Conservation (phyloP, 2,329 filamentous ascomycete genomes). For the Phialophora verrucosa region DNA sequence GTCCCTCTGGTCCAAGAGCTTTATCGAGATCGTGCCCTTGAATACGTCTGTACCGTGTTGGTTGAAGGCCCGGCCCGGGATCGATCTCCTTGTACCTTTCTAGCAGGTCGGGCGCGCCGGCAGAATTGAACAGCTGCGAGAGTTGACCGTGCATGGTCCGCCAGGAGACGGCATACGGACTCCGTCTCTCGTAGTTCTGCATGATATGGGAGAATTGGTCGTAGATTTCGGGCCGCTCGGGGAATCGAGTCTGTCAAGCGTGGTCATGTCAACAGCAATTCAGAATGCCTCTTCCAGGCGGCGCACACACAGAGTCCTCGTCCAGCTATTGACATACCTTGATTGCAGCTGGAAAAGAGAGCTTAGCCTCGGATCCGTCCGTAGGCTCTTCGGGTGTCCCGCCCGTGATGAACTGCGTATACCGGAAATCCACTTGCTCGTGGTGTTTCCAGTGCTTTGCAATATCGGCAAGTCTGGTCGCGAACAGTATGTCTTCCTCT, state of each 20-base stretch:
- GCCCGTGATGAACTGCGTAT: slow-evolving; percentile 58
- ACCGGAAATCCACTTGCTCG: slow-evolving; percentile 48
- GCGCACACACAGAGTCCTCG: background rate
- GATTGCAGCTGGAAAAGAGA: background rate
- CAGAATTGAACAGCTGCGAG: background rate
- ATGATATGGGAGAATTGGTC: background rate
- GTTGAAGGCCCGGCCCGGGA: slow-evolving; percentile 35
- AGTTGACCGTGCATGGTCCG: background rate
- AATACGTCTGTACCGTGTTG: slow-evolving; percentile 45
- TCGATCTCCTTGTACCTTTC: background rate
- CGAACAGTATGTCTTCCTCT: slow-evolving; percentile 55
- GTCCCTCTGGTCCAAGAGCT: slow-evolving; percentile 42
- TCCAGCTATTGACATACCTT: background rate
- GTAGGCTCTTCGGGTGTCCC: background rate
- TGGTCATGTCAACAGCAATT: background rate
- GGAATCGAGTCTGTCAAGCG: background rate
- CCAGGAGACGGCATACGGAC: background rate
- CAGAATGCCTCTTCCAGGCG: background rate
- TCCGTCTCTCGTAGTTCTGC: background rate
- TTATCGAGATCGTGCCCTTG: slow-evolving; percentile 45
- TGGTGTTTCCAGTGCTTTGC: slow-evolving; percentile 44
- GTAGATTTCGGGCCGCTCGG: background rate
- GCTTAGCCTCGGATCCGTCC: background rate
- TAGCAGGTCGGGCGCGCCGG: background rate
- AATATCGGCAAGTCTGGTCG: slow-evolving; percentile 54